Percentiles rank a stretch among this genome's conserved stretches.
These are phyloP conservation scores for Globisporangium sylvaticum DNA, from an alignment of 352 stramenopile genomes.

Conservation along the genomic window DNA sequence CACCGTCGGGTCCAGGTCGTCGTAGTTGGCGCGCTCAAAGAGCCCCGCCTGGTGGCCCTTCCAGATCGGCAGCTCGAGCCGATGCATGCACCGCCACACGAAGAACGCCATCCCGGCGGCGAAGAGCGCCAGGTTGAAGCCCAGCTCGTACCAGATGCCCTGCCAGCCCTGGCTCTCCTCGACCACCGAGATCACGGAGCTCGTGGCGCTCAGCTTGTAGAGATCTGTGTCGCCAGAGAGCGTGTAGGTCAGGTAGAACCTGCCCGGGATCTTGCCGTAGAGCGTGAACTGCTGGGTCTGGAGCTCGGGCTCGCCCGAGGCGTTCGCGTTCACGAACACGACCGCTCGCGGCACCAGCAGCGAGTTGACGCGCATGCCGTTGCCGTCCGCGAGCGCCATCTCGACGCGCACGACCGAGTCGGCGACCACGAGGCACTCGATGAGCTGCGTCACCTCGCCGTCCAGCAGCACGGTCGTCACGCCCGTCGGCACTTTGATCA, in stretches of 20 bases:
- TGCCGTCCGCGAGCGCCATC: constrained; percentile 38
- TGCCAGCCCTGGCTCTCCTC: constrained; percentile 50
- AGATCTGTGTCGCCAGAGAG: constrained; percentile 29
- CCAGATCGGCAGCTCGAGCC: constrained; percentile 59
- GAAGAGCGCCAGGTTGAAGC: constrained; percentile 61
- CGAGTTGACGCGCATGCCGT: constrained; percentile 25
- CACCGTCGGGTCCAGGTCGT: constrained; percentile 32
- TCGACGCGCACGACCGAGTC: constrained; percentile 39
- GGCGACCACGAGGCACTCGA: constrained; percentile 40
- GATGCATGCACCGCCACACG: constrained; percentile 49
- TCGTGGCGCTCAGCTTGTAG: constrained; percentile 46
- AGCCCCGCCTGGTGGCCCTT: constrained; percentile 47
- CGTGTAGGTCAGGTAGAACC: constrained; percentile 59
- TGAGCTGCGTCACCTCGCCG: constrained; percentile 31
- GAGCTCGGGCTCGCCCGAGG: constrained; percentile 9
- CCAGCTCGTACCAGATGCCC: constrained; percentile 63
- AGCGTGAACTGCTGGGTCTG: constrained; percentile 43
- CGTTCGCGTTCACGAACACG: constrained; percentile 30
- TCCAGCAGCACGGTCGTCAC: constrained; percentile 44
- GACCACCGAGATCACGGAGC: constrained; percentile 53
- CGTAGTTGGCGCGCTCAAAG: constrained; percentile 76
- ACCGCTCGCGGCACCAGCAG: constrained; percentile 37
- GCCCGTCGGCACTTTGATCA: constrained; percentile 52
- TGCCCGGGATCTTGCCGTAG: constrained; percentile 28
- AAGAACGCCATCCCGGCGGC: constrained; percentile 53